phyloP scores from a whole-genome alignment of 2,329 filamentous ascomycete genomes.

The Triangularia setosa region DNA sequence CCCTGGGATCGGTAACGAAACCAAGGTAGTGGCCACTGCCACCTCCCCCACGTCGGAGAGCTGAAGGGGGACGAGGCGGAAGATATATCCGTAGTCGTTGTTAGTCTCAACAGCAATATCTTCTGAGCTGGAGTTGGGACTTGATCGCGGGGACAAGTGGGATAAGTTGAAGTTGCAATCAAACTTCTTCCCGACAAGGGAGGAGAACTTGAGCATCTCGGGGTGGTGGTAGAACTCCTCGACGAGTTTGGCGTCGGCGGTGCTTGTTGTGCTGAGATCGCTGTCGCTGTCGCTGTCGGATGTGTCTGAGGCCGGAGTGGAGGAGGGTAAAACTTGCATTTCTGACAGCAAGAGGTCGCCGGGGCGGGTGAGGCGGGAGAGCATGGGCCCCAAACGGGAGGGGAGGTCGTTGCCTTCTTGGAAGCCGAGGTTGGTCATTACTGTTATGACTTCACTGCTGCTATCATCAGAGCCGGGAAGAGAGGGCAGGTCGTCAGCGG shows the following conservation, averaged over 20 bases:
- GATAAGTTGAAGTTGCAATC: not conserved
- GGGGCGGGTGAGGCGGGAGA: not conserved
- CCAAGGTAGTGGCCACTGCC: not conserved
- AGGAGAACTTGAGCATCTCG: not conserved
- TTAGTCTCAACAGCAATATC: not conserved
- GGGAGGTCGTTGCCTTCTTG: not conserved
- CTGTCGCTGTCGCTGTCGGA: not conserved
- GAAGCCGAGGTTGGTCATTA: not conserved
- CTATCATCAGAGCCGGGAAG: not conserved
- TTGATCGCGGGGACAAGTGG: not conserved
- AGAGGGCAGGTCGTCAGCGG: not conserved
- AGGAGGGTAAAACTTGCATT: not conserved
- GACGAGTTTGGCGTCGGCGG: not conserved
- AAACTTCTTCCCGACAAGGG: not conserved
- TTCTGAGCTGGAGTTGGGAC: not conserved
- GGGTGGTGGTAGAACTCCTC: not conserved
- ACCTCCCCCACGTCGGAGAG: not conserved
- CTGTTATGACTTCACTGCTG: not conserved
- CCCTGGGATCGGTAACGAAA: not conserved
- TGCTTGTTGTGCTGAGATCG: not conserved
- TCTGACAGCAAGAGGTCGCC: not conserved
- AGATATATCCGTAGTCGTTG: not conserved
- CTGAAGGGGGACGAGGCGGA: not conserved
- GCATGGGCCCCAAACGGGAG: not conserved
- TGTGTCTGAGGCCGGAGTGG: not conserved